Evolutionary conservation across 495 filamentous ascomycete genomes (phyloP).

Genomic region (Tuber borchii): DNA sequence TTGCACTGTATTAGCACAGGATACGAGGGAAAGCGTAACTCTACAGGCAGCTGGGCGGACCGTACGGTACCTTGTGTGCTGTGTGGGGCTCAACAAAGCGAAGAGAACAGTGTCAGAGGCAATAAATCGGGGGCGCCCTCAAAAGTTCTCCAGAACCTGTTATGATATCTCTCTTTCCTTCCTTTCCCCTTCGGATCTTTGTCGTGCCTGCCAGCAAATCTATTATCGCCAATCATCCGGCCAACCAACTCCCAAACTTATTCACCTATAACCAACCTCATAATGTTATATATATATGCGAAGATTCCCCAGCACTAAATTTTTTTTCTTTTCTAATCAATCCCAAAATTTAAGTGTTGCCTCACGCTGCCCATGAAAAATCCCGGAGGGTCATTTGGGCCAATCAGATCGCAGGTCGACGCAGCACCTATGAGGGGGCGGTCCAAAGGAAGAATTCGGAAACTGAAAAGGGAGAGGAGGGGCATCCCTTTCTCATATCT

Average conservation of each 20-base stretch:
- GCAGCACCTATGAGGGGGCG: constrained; percentile 15
- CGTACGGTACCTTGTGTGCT: background rate
- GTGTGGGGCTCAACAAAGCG: background rate
- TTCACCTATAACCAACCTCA: background rate
- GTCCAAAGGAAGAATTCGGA: constrained; percentile 8
- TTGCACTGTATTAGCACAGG: too few relatives aligned
- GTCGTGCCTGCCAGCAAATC: constrained; percentile 17
- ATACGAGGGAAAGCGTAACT: background rate
- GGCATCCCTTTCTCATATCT: constrained; percentile 37
- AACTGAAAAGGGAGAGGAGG: constrained; percentile 18
- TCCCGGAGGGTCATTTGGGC: constrained; percentile 11
- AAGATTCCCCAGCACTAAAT: background rate
- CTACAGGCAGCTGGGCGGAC: background rate
- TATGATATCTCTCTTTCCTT: constrained; percentile 5
- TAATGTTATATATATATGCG: too few relatives aligned
- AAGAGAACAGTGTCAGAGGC: too few relatives aligned
- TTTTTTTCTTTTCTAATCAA: background rate
- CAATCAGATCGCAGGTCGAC: constrained; percentile 25
- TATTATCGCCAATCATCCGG: constrained; percentile 23
- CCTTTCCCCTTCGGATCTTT: constrained; percentile 20
- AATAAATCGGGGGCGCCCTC: background rate
- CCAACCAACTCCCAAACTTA: constrained; percentile 19
- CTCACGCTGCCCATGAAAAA: background rate
- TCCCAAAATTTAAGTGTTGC: background rate
- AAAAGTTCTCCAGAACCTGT: background rate